A percentile compares a stretch with the other conserved stretches of the same genome.
phyloP scores from a whole-genome alignment of 257 asterid genomes.

The Penstemon davidsonii region DNA sequence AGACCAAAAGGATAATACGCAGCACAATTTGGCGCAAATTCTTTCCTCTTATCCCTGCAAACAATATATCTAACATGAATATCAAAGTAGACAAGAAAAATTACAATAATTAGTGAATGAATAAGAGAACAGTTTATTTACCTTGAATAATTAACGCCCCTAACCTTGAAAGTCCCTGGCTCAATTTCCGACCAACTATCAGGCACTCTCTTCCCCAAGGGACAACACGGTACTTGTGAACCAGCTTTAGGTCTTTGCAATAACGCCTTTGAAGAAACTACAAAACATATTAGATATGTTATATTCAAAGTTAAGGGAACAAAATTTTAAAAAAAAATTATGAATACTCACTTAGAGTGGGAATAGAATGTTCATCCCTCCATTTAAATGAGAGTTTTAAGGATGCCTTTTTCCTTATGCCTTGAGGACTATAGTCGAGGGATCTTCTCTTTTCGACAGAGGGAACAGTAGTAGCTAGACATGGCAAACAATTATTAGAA shows the following conservation, averaged over 20 bases:
- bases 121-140: conserved; percentile 24
- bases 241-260: conserved; percentile 87
- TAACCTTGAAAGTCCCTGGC: conserved; percentile 76
- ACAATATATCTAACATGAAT: conserved; percentile 16
- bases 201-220: conserved; percentile 76
- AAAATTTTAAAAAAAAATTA: too few species aligned
- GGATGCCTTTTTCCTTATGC: conserved; percentile 71
- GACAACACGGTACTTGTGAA: conserved; percentile 88
- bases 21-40: conserved; percentile 67
- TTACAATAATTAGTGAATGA: background rate
- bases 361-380: conserved; percentile 73
- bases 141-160: conserved; percentile 84
- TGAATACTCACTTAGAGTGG: conserved; percentile 61
- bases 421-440: conserved; percentile 64
- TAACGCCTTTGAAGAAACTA: conserved; percentile 81
- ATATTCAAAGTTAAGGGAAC: background rate
- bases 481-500: conserved; percentile 81
- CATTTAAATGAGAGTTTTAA: conserved; percentile 70
- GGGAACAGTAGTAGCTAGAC: conserved; percentile 73
- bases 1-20: conserved; percentile 95
- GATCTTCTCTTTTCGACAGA: conserved; percentile 71
- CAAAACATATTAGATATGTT: conserved; percentile 12
- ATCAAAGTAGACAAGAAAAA: conserved; percentile 2
- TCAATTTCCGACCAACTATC: conserved; percentile 92
- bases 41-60: conserved; percentile 90